Conservation (phyloP, 2,329 filamentous ascomycete species). For the Penicillium occitanis region DNA sequence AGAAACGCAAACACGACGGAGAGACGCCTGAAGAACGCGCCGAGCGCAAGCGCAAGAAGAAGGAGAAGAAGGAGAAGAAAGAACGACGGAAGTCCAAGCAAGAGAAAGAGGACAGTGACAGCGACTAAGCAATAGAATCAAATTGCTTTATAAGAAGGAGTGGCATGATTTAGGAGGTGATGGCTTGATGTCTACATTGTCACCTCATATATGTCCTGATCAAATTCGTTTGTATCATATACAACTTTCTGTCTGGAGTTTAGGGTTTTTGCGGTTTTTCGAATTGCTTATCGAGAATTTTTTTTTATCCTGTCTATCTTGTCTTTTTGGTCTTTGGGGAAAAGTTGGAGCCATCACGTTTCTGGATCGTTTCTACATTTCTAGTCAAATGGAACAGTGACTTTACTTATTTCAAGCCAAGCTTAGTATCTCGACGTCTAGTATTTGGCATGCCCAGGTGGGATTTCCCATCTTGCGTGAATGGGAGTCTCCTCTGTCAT, state of each 20-base stretch:
- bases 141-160: constrained; percentile 24
- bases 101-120: constrained; percentile 70
- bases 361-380: constrained; percentile 5
- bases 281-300: constrained; percentile 6
- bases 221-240: constrained; percentile 43
- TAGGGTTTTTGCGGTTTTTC: constrained; percentile 30
- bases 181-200: neutral
- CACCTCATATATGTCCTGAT: constrained; percentile 15
- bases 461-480: neutral
- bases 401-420: neutral
- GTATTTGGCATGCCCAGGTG: neutral
- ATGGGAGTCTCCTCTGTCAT: neutral
- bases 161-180: constrained; percentile 23
- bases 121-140: constrained; percentile 35
- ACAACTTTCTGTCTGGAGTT: constrained; percentile 38
- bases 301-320: constrained; percentile 24
- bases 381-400: constrained; percentile 5
- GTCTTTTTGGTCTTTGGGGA: constrained; percentile 12
- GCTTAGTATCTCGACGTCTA: neutral
- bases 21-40: constrained; percentile 52
- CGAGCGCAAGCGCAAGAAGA: constrained; percentile 54
- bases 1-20: constrained; percentile 59
- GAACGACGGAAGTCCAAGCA: constrained; percentile 80
- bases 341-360: constrained; percentile 12
- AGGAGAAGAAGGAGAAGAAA: constrained; percentile 56